Conservation (phyloP, 768 basidiomycete species). For the Dacryopinax spathularia region DNA sequence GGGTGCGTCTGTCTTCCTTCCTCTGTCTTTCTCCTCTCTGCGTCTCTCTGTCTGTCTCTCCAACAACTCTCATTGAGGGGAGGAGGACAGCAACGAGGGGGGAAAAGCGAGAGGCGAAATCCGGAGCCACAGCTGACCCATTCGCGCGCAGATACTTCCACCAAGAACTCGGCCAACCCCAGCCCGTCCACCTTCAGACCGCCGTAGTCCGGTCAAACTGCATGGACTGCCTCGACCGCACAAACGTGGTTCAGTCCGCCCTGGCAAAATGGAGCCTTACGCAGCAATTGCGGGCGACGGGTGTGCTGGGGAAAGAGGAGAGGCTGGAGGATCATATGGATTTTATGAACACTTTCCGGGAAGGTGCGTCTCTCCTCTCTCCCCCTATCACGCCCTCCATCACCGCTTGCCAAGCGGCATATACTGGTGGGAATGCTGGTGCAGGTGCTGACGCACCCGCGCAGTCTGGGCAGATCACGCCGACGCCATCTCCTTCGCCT, state of each 20-base stretch:
- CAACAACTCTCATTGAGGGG: too few relatives aligned
- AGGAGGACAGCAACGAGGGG: too few relatives aligned
- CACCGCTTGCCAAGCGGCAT: not conserved
- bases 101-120: too few relatives aligned
- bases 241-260: constrained; percentile 90
- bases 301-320: constrained; percentile 55
- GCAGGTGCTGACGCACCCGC: not conserved
- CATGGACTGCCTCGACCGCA: constrained; percentile 88
- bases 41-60: too few relatives aligned
- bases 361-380: constrained; percentile 41
- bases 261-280: constrained; percentile 76
- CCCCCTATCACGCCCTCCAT: not conserved
- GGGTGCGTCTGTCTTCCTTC: constrained; percentile 36
- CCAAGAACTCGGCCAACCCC: constrained; percentile 34
- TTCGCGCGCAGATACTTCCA: constrained; percentile 57
- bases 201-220: constrained; percentile 88
- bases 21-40: not conserved
- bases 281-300: constrained; percentile 56
- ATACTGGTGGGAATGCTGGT: not conserved
- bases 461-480: constrained; percentile 97
- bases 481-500: constrained; percentile 75
- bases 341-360: constrained; percentile 71
- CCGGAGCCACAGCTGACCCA: constrained; percentile 4
- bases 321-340: constrained; percentile 68
- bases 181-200: constrained; percentile 45